Evolutionary conservation across 2,329 filamentous ascomycete species (phyloP).

Genomic region (Purpureocillium takamizusanense): DNA sequence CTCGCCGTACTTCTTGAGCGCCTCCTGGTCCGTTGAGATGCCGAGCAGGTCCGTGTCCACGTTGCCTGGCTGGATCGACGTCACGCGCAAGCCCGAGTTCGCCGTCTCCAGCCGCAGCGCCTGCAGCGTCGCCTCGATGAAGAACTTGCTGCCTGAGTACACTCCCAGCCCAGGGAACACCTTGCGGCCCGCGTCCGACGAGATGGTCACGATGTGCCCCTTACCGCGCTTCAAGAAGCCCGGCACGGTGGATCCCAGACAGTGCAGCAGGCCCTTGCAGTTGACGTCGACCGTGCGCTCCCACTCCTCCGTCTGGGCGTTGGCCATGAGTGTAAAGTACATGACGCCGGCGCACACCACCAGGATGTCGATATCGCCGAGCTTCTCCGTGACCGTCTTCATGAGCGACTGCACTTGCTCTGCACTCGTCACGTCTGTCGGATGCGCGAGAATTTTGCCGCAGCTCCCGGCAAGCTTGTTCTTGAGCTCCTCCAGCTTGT

Average conservation of each 20-base stretch:
- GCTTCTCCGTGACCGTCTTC: constrained; percentile 44
- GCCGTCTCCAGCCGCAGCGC: constrained; percentile 66
- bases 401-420: constrained; percentile 60
- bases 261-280: constrained; percentile 74
- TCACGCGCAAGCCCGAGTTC: constrained; percentile 63
- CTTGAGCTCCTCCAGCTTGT: constrained; percentile 61
- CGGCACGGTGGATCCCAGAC: constrained; percentile 60
- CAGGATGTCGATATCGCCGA: constrained; percentile 70
- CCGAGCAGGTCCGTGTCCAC: constrained; percentile 62
- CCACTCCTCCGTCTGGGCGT: constrained; percentile 65
- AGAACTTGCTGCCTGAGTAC: constrained; percentile 78
- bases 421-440: constrained; percentile 64
- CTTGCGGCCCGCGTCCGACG: constrained; percentile 73
- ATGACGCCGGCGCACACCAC: constrained; percentile 75
- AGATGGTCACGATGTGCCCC: constrained; percentile 73
- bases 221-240: constrained; percentile 59
- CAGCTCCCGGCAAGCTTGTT: constrained; percentile 45
- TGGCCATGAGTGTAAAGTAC: constrained; percentile 86
- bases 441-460: constrained; percentile 57
- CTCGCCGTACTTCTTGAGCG: constrained; percentile 69
- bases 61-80: constrained; percentile 69
- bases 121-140: constrained; percentile 76
- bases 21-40: constrained; percentile 69
- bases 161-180: constrained; percentile 75
- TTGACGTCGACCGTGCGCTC: constrained; percentile 77